These are phyloP conservation scores for Eucalyptus erythrocorys DNA, from an alignment of 345 rosid genomes.

Conservation along the genomic window DNA sequence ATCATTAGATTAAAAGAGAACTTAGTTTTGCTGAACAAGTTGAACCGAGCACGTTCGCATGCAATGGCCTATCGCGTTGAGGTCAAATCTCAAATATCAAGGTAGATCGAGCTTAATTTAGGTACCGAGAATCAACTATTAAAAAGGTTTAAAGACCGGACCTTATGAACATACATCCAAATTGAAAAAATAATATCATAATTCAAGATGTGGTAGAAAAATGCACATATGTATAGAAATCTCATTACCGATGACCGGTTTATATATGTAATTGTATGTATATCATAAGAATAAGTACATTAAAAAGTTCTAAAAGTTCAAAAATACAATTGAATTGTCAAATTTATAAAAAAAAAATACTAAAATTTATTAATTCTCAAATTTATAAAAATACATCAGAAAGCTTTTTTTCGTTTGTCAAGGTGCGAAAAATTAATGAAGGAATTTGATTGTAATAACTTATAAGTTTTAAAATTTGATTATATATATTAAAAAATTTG, in stretches of 20 bases:
- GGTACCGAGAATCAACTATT: neutral
- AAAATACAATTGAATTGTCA: too few relatives aligned
- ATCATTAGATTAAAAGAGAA: neutral
- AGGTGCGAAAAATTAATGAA: too few relatives aligned
- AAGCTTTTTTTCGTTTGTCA: too few relatives aligned
- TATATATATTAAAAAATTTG: too few relatives aligned
- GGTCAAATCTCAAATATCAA: neutral
- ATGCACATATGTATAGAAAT: neutral
- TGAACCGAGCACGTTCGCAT: accelerated
- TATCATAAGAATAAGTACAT: neutral
- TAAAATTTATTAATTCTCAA: too few relatives aligned
- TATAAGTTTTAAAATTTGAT: too few relatives aligned
- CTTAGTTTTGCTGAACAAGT: neutral
- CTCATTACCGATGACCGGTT: neutral
- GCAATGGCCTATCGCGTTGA: neutral
- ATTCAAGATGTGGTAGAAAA: neutral
- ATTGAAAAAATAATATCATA: neutral
- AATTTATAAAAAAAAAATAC: too few relatives aligned
- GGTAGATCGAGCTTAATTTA: neutral
- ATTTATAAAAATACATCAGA: too few relatives aligned
- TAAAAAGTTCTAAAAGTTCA: neutral
- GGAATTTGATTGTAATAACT: too few relatives aligned
- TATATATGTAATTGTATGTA: neutral
- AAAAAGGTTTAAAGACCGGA: neutral
- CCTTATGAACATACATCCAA: neutral